Conservation (phyloP, 225 moss, liverwort and hornwort genomes). For the Marchantia polymorpha region DNA sequence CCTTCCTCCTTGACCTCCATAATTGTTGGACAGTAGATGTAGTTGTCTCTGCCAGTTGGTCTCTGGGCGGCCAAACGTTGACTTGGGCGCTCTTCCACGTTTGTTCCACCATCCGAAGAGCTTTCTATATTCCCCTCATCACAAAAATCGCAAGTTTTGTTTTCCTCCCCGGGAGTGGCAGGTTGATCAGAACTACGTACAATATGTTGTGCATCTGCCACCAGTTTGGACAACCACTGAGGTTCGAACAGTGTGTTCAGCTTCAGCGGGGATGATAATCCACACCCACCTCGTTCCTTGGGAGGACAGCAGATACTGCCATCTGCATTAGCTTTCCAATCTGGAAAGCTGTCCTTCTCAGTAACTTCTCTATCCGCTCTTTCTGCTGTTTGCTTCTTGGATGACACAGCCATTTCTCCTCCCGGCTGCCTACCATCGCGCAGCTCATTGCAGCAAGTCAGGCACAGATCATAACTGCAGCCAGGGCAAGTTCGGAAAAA, state of each 20-base stretch:
- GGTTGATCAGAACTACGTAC: neutral
- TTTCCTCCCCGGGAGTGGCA: neutral
- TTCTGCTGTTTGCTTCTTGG: slow-evolving; percentile 40
- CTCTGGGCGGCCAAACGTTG: slow-evolving; percentile 56
- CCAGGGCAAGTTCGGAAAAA: slow-evolving; percentile 62
- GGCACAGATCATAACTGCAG: slow-evolving; percentile 72
- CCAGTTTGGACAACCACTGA: slow-evolving; percentile 63
- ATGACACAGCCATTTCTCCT: slow-evolving; percentile 70
- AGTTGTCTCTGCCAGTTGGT: slow-evolving; percentile 48
- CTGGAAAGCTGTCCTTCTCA: slow-evolving; percentile 25
- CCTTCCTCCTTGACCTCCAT: slow-evolving; percentile 56
- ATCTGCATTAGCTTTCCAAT: slow-evolving; percentile 57
- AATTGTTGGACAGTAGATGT: slow-evolving; percentile 66
- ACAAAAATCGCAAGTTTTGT: slow-evolving; percentile 22
- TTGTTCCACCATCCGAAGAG: slow-evolving; percentile 1
- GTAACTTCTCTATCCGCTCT: slow-evolving; percentile 24
- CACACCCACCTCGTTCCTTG: slow-evolving; percentile 69
- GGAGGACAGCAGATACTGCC: slow-evolving; percentile 76
- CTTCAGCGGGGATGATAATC: slow-evolving; percentile 33
- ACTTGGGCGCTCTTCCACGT: slow-evolving; percentile 7
- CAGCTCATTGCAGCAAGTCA: slow-evolving; percentile 75
- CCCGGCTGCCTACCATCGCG: slow-evolving; percentile 74
- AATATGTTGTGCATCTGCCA: slow-evolving; percentile 47
- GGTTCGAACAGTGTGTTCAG: slow-evolving; percentile 70
- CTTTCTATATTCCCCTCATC: neutral